Evolutionary conservation across 2,329 filamentous ascomycete genomes (phyloP).

Genomic region (Neurospora sp.): DNA sequence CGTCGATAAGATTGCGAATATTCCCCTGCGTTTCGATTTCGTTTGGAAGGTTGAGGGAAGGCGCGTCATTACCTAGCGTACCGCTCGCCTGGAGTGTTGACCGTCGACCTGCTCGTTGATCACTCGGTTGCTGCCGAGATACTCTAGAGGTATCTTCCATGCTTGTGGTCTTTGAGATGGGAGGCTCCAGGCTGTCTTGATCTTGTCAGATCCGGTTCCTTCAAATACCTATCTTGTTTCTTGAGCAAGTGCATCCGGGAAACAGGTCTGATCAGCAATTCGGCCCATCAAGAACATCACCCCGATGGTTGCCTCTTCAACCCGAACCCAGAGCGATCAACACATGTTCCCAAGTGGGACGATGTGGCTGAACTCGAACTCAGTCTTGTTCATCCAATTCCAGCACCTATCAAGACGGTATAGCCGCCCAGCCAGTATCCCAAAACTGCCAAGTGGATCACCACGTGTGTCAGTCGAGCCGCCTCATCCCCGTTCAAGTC

Average conservation of each 20-base stretch:
- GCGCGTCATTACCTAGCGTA: not conserved
- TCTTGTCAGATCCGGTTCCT: not conserved
- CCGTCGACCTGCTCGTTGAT: not conserved
- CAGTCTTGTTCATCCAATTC: not conserved
- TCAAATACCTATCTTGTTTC: not conserved
- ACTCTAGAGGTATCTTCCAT: not conserved
- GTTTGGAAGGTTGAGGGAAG: not conserved
- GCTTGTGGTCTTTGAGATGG: not conserved
- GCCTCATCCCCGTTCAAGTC: not conserved
- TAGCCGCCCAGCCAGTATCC: not conserved
- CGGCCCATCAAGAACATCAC: not conserved
- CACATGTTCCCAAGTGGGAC: not conserved
- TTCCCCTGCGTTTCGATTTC: not conserved
- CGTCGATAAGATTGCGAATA: not conserved
- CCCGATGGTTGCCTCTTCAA: not conserved
- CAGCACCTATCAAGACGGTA: not conserved
- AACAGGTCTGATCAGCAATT: not conserved
- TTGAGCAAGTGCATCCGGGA: not conserved
- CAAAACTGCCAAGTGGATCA: constrained; percentile 2
- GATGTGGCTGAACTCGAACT: not conserved
- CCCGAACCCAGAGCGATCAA: not conserved
- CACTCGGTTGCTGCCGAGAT: not conserved
- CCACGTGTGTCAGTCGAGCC: not conserved
- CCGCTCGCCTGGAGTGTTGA: not conserved
- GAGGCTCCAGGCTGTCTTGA: not conserved